Evolutionary conservation across 2,329 filamentous ascomycete species (phyloP).

Genomic region (Biscogniauxia mediterranea): DNA sequence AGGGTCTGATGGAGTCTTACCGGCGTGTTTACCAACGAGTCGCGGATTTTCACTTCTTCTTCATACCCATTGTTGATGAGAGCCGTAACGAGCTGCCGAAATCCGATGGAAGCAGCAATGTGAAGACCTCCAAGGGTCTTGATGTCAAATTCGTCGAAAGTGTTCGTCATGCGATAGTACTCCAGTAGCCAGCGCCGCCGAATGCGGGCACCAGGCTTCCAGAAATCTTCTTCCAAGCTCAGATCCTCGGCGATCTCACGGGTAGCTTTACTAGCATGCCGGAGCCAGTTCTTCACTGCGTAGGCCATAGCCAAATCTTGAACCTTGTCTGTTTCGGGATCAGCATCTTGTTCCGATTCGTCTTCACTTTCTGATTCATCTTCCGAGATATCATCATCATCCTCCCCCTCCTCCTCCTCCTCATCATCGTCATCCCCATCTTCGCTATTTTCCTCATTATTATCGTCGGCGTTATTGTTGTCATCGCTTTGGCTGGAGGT

Average conservation of each 20-base stretch:
- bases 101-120: constrained; percentile 38
- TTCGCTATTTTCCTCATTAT: constrained; percentile 8
- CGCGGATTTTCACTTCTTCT: constrained; percentile 33
- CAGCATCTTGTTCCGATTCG: constrained; percentile 19
- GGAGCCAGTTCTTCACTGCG: constrained; percentile 41
- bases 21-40: constrained; percentile 34
- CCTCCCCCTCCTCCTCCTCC: constrained; percentile 17
- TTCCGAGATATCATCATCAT: constrained; percentile 14
- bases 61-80: constrained; percentile 39
- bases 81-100: constrained; percentile 37
- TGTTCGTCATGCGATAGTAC: constrained; percentile 32
- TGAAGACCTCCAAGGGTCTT: constrained; percentile 37
- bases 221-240: constrained; percentile 39
- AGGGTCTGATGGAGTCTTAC: constrained; percentile 22
- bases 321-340: constrained; percentile 25
- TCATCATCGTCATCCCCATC: constrained; percentile 18
- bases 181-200: constrained; percentile 39
- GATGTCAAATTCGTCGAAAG: constrained; percentile 31
- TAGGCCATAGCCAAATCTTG: constrained; percentile 33
- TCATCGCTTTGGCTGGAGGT: constrained; percentile 5
- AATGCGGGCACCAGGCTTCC: constrained; percentile 35
- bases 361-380: constrained; percentile 8
- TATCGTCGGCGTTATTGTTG: constrained; percentile 10
- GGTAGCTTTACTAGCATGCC: constrained; percentile 42
- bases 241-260: constrained; percentile 41